phyloP scores from a whole-genome alignment of 148 eudicot species.

The Rheum nobile region DNA sequence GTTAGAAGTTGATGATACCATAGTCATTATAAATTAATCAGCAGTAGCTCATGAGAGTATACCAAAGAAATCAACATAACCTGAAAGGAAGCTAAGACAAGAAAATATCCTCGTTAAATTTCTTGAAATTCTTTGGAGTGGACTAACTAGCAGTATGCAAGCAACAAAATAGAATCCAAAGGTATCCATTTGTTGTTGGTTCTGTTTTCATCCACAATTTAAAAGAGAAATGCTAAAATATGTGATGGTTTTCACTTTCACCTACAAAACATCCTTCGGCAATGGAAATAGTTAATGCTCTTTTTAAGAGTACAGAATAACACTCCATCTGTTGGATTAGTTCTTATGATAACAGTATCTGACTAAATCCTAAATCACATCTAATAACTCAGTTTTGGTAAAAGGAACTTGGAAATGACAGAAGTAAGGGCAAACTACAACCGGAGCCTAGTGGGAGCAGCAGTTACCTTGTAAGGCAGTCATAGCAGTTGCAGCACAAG shows the following conservation, averaged over 20 bases:
- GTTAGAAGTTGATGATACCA: constrained; percentile 9
- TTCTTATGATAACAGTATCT: not conserved
- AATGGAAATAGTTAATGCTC: not conserved
- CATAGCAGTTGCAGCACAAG: constrained; percentile 78
- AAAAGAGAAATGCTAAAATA: not conserved
- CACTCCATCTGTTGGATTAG: not conserved
- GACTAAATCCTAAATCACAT: not conserved
- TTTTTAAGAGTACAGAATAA: not conserved
- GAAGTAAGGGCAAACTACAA: not conserved
- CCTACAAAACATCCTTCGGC: constrained; percentile 1
- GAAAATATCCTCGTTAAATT: not conserved
- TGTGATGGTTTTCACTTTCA: not conserved
- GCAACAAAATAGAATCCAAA: not conserved
- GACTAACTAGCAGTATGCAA: not conserved
- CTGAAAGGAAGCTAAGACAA: not conserved
- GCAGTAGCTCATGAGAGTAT: not conserved
- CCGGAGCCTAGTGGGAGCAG: not conserved
- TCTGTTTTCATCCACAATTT: not conserved
- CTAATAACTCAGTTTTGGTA: not conserved
- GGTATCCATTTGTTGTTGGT: not conserved
- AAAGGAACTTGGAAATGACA: not conserved
- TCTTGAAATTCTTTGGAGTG: not conserved
- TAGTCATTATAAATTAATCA: not conserved
- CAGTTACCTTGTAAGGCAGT: constrained; percentile 63
- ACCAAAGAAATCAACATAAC: not conserved